phyloP scores from a whole-genome alignment of 441 rosid genomes.

The Erodium trifolium region DNA sequence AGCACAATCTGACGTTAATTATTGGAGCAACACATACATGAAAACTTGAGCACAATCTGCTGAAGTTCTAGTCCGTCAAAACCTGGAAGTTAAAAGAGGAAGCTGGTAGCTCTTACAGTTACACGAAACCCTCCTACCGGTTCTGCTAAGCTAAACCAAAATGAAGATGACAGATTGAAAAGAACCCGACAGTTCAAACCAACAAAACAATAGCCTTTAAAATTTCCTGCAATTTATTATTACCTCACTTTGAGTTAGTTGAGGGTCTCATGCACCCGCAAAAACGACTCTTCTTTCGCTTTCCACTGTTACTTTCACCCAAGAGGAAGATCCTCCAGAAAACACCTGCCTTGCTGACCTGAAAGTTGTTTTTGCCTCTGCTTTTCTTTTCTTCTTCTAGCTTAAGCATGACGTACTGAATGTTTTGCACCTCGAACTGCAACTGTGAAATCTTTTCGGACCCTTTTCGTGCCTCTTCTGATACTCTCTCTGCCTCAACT shows the following conservation, averaged over 20 bases:
- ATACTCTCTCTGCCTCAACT: conserved; percentile 30
- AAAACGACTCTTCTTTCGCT: conserved; percentile 53
- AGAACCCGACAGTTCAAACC: too few species aligned
- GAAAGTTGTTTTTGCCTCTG: conserved; percentile 24
- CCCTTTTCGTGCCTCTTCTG: conserved; percentile 46
- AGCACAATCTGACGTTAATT: too few species aligned
- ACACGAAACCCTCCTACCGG: too few species aligned
- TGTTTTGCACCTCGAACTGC: conserved; percentile 68
- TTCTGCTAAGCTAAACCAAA: too few species aligned
- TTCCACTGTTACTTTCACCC: conserved; percentile 38
- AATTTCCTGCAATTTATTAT: background rate
- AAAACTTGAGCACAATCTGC: too few species aligned
- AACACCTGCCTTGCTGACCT: conserved; percentile 48
- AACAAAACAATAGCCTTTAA: too few species aligned
- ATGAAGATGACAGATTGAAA: too few species aligned
- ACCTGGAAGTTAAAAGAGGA: too few species aligned
- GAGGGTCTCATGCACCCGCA: conserved; percentile 57
- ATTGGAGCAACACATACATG: too few species aligned
- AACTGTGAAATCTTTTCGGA: conserved; percentile 66
- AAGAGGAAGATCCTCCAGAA: conserved; percentile 61
- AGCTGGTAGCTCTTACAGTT: too few species aligned
- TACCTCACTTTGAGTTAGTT: conserved; percentile 26
- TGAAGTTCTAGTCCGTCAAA: too few species aligned
- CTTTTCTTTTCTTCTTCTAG: conserved; percentile 64
- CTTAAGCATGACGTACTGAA: conserved; percentile 49